Evolutionary conservation across 176 grass and related monocot genomes (phyloP).

Genomic region (Chloris gayana): DNA sequence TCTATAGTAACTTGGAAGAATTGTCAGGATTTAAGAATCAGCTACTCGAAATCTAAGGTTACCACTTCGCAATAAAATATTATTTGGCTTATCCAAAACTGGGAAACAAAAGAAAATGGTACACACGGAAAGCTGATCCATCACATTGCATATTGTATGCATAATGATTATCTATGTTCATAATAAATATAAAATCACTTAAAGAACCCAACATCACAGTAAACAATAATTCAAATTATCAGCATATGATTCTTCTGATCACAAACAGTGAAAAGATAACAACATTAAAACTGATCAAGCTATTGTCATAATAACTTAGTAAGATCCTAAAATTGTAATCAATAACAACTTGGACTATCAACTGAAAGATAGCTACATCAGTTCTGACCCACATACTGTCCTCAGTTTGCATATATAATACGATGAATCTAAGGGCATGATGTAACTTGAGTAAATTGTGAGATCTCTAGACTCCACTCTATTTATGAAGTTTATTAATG

Average conservation of each 20-base stretch:
- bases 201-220: neutral
- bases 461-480: neutral
- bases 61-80: neutral
- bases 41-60: neutral
- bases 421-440: neutral
- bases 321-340: neutral
- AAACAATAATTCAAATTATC: neutral
- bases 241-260: neutral
- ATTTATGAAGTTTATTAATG: neutral
- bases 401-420: no score
- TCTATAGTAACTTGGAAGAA: neutral
- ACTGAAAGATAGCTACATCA: neutral
- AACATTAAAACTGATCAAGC: neutral
- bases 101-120: conserved; percentile 10
- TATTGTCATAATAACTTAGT: neutral
- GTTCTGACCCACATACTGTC: neutral
- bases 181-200: neutral
- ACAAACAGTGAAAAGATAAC: neutral
- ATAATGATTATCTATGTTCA: neutral
- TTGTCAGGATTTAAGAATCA: neutral
- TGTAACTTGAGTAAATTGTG: conserved; percentile 13
- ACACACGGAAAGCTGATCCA: neutral
- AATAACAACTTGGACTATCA: neutral
- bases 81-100: neutral
- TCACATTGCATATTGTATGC: neutral